Conservation (phyloP, 148 eudicot species). For the Silene uniflora region DNA sequence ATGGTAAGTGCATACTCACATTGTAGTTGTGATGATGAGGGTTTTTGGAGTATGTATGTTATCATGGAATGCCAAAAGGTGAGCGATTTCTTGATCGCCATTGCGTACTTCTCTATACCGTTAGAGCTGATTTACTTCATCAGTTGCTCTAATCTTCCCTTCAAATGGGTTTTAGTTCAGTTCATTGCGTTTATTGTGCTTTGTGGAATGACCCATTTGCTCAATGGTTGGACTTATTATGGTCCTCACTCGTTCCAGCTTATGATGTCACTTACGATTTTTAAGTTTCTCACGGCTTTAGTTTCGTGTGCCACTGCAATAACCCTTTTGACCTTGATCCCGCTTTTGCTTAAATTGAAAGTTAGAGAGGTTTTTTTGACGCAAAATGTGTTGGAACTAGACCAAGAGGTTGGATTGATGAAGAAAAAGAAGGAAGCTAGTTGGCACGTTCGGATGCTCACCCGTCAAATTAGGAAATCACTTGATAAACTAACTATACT, state of each 20-base stretch:
- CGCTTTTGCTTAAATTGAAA: slow-evolving; percentile 77
- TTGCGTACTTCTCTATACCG: slow-evolving; percentile 90
- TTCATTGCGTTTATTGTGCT: slow-evolving; percentile 89
- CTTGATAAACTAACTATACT: slow-evolving; percentile 78
- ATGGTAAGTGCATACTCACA: slow-evolving; percentile 34
- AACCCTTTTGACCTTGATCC: slow-evolving; percentile 80
- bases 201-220: slow-evolving; percentile 97
- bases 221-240: slow-evolving; percentile 84
- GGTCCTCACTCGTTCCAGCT: slow-evolving; percentile 85
- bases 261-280: slow-evolving; percentile 78
- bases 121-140: slow-evolving; percentile 85
- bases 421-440: slow-evolving; percentile 75
- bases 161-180: slow-evolving; percentile 87
- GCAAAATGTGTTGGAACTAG: slow-evolving; percentile 75
- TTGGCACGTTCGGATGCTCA: slow-evolving; percentile 89
- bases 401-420: slow-evolving; percentile 76
- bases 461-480: slow-evolving; percentile 81
- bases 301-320: slow-evolving; percentile 93
- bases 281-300: slow-evolving; percentile 84
- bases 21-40: slow-evolving; percentile 51
- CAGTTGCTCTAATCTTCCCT: slow-evolving; percentile 81
- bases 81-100: slow-evolving; percentile 55
- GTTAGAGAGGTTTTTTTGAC: slow-evolving; percentile 77
- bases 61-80: slow-evolving; percentile 49
- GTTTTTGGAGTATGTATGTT: slow-evolving; percentile 37